A percentile compares a stretch with the other conserved stretches of the same genome.
These are phyloP conservation scores for Fraxinus baroniana DNA, from an alignment of 305 asterid species.

Conservation along the genomic window DNA sequence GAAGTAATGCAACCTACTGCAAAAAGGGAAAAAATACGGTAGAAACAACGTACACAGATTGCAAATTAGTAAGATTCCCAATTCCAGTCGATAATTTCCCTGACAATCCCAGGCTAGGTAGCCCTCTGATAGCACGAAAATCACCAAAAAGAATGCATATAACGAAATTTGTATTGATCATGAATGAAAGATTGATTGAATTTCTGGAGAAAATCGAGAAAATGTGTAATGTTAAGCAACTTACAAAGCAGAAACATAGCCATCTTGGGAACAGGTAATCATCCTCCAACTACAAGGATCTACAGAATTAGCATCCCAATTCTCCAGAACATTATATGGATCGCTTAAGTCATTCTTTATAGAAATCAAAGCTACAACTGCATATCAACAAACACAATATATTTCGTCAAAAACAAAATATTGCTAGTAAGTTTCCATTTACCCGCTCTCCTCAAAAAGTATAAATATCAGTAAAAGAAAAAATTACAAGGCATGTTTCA, in stretches of 20 bases:
- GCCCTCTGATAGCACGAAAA: conserved; percentile 53
- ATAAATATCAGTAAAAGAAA: neutral
- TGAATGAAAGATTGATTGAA: neutral
- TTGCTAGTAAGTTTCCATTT: neutral
- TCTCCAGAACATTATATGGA: conserved; percentile 79
- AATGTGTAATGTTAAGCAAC: conserved; percentile 23
- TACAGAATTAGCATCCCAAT: conserved; percentile 89
- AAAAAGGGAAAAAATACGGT: neutral
- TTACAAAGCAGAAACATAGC: conserved; percentile 86
- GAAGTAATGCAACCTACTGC: neutral
- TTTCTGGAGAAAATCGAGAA: neutral
- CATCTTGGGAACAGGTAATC: conserved; percentile 78
- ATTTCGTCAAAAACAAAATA: neutral
- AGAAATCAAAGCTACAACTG: conserved; percentile 93
- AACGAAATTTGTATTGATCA: neutral
- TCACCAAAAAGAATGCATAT: neutral
- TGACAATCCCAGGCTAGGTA: conserved; percentile 81
- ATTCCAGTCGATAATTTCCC: conserved; percentile 84
- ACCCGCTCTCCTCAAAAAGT: neutral
- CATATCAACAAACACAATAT: conserved; percentile 9
- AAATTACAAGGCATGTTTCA: neutral
- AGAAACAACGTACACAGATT: conserved; percentile 65
- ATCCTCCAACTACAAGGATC: conserved; percentile 99
- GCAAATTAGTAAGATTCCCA: conserved; percentile 78
- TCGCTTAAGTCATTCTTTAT: conserved; percentile 66